Evolutionary conservation across 192 early-diverging fungal genomes (phyloP), one percentile per base, ranked within the genome.

Genomic region (Gonapodya prolifera): DNA sequence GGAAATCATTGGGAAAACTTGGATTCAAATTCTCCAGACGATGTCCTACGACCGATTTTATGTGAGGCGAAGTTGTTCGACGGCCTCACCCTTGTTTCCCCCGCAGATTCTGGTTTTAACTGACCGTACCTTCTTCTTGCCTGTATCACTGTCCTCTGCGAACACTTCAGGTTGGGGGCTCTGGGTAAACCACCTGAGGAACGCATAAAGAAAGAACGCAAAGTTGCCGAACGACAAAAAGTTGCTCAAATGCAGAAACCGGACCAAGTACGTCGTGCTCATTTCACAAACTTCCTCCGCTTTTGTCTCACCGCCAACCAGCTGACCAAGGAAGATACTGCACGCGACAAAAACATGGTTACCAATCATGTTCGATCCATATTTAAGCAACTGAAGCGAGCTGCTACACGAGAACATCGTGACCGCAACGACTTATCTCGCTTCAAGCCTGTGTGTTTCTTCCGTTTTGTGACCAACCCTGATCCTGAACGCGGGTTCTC

Each of bases 391-490:
- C 71, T 97, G 75, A 80, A 85, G 16, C 70, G 88, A 35, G 75
- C 79, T 2, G 89, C 88, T 0, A 84, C 88, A 0, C 84, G 89
- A 75, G 91, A 92, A 35, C n/a, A 1, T 2, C 2, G 69, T 78
- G 45, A 61, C 45, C 45, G 45, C 45, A 61, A 61, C 23, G 45
- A 61, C 45, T 23, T 23, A 8, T 16, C 45, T 8, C 45, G 45
- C 23, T 61, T 61, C 45, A 8, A 23, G 23, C 71, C 71, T 32
- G 71, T 87, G 29, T 69, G 71, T 78, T 84, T 96, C 76, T 97
- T 96, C 81, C 83, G 91, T 78, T 92, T 99, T 79, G 86, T 96
- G 36, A 85, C 93, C 71, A 97, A 99, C 82, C 97, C 96, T 13
- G 81, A 86, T 1, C 95, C 94, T 29, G 71, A 16, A 29, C 71